Evolutionary conservation across 192 early-diverging fungal species (phyloP).

Genomic region (Nowakowskiella sp.): DNA sequence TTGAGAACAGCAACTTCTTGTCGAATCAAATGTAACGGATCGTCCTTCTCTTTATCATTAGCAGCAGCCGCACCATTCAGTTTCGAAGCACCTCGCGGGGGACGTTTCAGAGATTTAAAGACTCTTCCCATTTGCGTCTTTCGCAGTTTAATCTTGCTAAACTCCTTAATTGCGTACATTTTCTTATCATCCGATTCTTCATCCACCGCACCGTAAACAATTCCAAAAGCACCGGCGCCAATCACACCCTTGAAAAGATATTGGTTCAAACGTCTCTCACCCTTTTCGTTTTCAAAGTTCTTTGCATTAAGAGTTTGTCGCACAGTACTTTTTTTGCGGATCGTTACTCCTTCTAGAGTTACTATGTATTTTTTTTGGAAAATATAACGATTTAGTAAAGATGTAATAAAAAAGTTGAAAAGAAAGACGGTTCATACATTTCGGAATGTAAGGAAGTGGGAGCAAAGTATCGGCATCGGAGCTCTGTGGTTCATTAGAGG

Average conservation of each 20-base stretch:
- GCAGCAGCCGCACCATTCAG: conserved; percentile 23
- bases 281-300: conserved; percentile 60
- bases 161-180: conserved; percentile 91
- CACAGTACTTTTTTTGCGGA: too few relatives aligned
- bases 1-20: conserved; percentile 90
- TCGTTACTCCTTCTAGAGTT: too few relatives aligned
- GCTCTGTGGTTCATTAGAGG: too few relatives aligned
- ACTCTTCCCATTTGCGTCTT: conserved; percentile 55
- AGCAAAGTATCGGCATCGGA: too few relatives aligned
- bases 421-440: too few relatives aligned
- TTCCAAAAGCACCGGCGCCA: conserved; percentile 84
- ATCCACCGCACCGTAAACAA: conserved; percentile 68
- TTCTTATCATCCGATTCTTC: conserved; percentile 41
- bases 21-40: conserved; percentile 80
- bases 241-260: conserved; percentile 70
- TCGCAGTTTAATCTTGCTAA: conserved; percentile 76
- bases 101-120: conserved; percentile 16
- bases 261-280: conserved; percentile 69
- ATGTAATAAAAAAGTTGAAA: too few relatives aligned
- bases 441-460: too few relatives aligned
- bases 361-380: too few relatives aligned
- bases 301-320: conserved; percentile 60
- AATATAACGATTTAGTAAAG: too few relatives aligned
- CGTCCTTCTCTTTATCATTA: conserved; percentile 28
- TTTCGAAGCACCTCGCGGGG: conserved; percentile 29